phyloP scores from a whole-genome alignment of 2,329 filamentous ascomycete species.

The Macrophomina tecta region DNA sequence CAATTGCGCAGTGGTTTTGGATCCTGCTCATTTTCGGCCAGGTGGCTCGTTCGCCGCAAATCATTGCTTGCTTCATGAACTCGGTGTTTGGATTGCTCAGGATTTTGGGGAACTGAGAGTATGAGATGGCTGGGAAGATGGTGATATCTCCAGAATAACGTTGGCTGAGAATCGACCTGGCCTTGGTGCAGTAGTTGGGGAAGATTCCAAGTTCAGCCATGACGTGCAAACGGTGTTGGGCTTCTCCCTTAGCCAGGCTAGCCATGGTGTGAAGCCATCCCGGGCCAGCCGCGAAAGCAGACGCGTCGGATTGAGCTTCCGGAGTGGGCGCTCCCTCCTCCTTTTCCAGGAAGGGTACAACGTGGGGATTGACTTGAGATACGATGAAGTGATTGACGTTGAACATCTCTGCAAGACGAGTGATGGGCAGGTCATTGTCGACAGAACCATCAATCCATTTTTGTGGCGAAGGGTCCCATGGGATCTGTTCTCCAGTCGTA shows the following conservation, averaged over 20 bases:
- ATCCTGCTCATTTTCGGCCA: conserved; percentile 91
- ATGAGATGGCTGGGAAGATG: conserved; percentile 80
- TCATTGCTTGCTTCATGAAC: conserved; percentile 81
- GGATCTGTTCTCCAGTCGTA: conserved; percentile 73
- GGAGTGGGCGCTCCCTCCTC: conserved; percentile 64
- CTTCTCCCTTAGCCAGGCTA: conserved; percentile 77
- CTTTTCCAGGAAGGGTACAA: conserved; percentile 81
- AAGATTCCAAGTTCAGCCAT: conserved; percentile 81
- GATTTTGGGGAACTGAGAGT: conserved; percentile 75
- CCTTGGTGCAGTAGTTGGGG: conserved; percentile 78
- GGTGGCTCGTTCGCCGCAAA: conserved; percentile 82
- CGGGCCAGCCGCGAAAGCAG: conserved; percentile 50
- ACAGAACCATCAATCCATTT: conserved; percentile 95
- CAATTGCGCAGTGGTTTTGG: conserved; percentile 85
- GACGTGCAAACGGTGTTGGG: conserved; percentile 79
- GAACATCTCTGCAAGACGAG: conserved; percentile 89
- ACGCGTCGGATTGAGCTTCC: conserved; percentile 39
- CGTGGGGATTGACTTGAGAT: conserved; percentile 94
- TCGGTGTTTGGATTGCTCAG: conserved; percentile 83
- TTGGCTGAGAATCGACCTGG: conserved; percentile 81
- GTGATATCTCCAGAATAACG: conserved; percentile 96
- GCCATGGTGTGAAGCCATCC: conserved; percentile 72
- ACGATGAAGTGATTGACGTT: conserved; percentile 99
- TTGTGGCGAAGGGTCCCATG: conserved; percentile 86
- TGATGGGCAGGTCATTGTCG: conserved; percentile 92